Percentiles rank a stretch among this genome's conserved stretches.
Conservation (phyloP, 768 basidiomycete species). For the Leccinum olivaceopallidum region DNA sequence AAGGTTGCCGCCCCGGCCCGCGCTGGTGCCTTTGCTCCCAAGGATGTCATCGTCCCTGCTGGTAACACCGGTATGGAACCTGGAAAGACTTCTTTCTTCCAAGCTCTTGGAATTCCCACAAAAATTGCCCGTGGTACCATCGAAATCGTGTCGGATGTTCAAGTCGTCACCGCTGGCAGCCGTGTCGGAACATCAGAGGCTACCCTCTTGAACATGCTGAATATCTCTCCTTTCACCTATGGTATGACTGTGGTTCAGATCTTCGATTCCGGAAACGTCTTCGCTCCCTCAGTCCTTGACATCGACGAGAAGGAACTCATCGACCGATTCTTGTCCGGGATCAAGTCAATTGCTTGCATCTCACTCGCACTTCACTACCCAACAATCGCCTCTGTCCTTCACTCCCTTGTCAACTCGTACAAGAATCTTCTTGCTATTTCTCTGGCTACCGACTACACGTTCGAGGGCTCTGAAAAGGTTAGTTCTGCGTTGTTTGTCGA, state of each 20-base stretch:
- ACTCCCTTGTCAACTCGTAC: slow-evolving; percentile 98
- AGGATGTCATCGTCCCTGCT: slow-evolving; percentile 88
- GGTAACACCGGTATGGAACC: slow-evolving; percentile 99
- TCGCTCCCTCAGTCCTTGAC: slow-evolving; percentile 89
- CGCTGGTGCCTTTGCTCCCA: slow-evolving; percentile 94
- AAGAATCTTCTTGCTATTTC: slow-evolving; percentile 95
- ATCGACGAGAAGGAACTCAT: slow-evolving; percentile 90
- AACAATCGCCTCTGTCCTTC: slow-evolving; percentile 89
- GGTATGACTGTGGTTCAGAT: slow-evolving; percentile 99
- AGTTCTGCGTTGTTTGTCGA: slow-evolving; percentile 25
- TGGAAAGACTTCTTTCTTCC: slow-evolving; percentile 99
- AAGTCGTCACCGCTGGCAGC: slow-evolving; percentile 89
- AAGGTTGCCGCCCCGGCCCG: slow-evolving; percentile 98
- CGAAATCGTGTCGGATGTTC: slow-evolving; percentile 97
- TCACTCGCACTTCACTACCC: slow-evolving; percentile 97
- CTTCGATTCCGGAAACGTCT: slow-evolving; percentile 91
- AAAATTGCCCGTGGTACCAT: slow-evolving; percentile 99
- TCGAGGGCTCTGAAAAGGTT: slow-evolving; percentile 93
- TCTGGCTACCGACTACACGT: slow-evolving; percentile 89
- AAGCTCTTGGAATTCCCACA: slow-evolving; percentile 98
- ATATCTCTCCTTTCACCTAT: slow-evolving; percentile 99
- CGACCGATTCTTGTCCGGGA: slow-evolving; percentile 87
- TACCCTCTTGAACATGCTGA: slow-evolving; percentile 98
- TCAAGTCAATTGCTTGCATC: slow-evolving; percentile 95
- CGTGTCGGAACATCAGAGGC: slow-evolving; percentile 98